Evolutionary conservation across 2,329 filamentous ascomycete genomes (phyloP), one percentile per base, ranked within the genome.

Genomic region (Dothiorella sarmentorum): DNA sequence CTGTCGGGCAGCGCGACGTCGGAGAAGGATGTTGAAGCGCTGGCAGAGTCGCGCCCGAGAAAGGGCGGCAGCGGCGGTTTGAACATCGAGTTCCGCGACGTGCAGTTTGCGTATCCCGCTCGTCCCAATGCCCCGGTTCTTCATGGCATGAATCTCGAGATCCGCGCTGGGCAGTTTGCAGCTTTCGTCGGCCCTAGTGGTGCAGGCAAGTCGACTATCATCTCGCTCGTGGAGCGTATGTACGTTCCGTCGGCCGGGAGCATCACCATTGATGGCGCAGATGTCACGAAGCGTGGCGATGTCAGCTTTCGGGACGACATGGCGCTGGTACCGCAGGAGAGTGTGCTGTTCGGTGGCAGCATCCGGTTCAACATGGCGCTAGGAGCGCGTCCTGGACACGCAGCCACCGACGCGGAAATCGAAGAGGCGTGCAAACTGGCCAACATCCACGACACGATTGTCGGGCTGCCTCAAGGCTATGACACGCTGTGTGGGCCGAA

Each of bases 371-470:
- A 80, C 60, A 68, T 80, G n/a, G 68, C 70, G 0, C 69, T 80
- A 0, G 78, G 78, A 24, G 78, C 82, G 1, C 75, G 78, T 0
- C 84, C 85, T 1, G 80, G 78, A 7, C 74, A 80, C 35, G 78
- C 81, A 26, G 81, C 82, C 1, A 81, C 79, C 0, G 75, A 84
- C 37, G 80, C 76, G 4, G 86, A 89, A 43, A 85, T 90, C 47
- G 79, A 85, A 61, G 81, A 83, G 57, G 87, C 87, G 0, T 89
- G 86, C 67, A 80, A 80, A 57, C 73, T 87, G 15, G 86, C 86
- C 31, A 87, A 88, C 66, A 87, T 90, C 61, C 86, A 90, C 71
- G 84, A 89, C 26, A 84, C 82, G 18, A 86, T 90, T 63, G 73
- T 76, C 58, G 73, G 78, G 0, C 73, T 90, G 15, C 85, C 86